Percentiles rank a stretch among this genome's conserved stretches.
These are phyloP conservation scores for Lablab purpureus DNA, from an alignment of 306 rosid species.

Conservation along the genomic window DNA sequence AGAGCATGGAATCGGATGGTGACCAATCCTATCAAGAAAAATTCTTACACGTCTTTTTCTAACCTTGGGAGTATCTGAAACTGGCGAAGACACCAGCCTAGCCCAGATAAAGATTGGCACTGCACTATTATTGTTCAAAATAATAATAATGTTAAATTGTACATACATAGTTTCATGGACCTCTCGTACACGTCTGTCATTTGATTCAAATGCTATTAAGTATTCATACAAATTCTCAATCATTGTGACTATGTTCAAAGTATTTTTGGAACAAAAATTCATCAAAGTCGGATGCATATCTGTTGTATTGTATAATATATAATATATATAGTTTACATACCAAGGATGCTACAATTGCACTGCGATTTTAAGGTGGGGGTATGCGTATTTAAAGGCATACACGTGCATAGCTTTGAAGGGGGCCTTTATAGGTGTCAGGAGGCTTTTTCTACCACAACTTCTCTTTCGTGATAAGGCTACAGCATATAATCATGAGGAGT, in stretches of 20 bases:
- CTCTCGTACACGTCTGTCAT: not conserved
- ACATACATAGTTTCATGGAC: constrained; percentile 4
- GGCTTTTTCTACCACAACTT: constrained; percentile 42
- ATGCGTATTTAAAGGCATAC: constrained; percentile 47
- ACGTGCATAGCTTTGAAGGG: constrained; percentile 54
- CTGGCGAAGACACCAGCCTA: constrained; percentile 53
- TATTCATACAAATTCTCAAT: constrained; percentile 35
- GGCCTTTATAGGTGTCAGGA: constrained; percentile 38
- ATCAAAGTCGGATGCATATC: not conserved
- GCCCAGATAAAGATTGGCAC: constrained; percentile 53
- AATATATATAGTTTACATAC: not conserved
- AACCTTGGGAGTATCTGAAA: constrained; percentile 38
- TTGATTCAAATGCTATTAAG: constrained; percentile 11
- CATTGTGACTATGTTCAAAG: constrained; percentile 2
- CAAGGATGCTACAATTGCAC: not conserved
- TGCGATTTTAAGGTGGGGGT: constrained; percentile 33
- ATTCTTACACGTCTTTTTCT: constrained; percentile 44
- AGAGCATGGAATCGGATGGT: constrained; percentile 25
- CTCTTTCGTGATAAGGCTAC: constrained; percentile 44
- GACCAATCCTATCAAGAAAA: constrained; percentile 31
- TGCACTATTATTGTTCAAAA: constrained; percentile 42
- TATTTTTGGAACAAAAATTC: not conserved
- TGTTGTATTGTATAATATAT: constrained; percentile 14
- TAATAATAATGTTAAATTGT: constrained; percentile 21
- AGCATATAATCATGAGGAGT: constrained; percentile 44